Conservation (phyloP, 352 stramenopile species). For the Phytophthora aleatoria region DNA sequence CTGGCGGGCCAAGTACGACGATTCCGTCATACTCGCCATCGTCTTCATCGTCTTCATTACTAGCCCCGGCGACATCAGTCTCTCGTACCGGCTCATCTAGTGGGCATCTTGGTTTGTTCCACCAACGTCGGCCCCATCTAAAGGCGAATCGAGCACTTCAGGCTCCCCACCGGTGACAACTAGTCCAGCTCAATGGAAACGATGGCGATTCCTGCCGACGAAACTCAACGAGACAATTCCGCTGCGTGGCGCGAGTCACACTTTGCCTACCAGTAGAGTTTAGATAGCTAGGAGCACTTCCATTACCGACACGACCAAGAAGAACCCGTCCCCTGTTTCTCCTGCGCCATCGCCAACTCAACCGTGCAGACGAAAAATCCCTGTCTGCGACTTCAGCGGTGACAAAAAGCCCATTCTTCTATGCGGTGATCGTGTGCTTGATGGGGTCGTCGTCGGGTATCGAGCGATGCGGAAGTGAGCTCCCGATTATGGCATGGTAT, state of each 20-base stretch:
- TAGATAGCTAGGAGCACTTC: neutral
- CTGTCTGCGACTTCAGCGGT: constrained; percentile 24
- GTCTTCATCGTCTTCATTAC: neutral
- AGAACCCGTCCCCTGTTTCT: neutral
- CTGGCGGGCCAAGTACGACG: neutral
- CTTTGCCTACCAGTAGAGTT: no score
- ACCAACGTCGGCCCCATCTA: neutral
- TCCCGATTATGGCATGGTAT: no score
- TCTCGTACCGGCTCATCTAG: neutral
- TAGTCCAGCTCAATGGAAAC: neutral
- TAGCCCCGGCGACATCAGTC: neutral
- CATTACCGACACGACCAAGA: neutral
- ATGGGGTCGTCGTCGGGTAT: constrained; percentile 28
- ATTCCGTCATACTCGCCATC: neutral
- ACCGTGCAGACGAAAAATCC: constrained; percentile 5
- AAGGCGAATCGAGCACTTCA: neutral
- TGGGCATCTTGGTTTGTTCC: neutral
- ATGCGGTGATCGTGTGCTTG: constrained; percentile 32
- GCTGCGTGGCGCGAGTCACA: neutral
- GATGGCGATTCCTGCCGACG: neutral
- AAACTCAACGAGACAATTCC: constrained; percentile 1
- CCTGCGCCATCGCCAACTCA: neutral
- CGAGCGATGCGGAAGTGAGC: constrained; percentile 31
- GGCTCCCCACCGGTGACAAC: neutral
- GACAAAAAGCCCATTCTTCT: constrained; percentile 49